Percentiles rank a stretch among this genome's conserved stretches.
Evolutionary conservation across 257 asterid species (phyloP).

Genomic region (Prunella vulgaris): DNA sequence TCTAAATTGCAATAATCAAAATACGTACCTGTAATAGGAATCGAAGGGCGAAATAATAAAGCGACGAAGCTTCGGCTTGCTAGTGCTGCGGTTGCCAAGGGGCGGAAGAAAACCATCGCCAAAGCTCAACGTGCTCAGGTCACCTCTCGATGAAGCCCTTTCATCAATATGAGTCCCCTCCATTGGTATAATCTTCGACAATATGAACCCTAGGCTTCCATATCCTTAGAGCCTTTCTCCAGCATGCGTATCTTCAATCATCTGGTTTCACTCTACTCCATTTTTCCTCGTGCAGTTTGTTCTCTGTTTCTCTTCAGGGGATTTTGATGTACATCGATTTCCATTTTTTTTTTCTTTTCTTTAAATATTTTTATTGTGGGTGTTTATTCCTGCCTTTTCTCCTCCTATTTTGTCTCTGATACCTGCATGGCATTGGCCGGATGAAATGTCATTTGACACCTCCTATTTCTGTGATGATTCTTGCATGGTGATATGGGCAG

Average conservation of each 20-base stretch:
- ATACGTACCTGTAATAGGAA: slow-evolving; percentile 44
- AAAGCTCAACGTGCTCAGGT: slow-evolving; percentile 33
- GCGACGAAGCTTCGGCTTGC: slow-evolving; percentile 34
- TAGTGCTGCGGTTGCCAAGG: slow-evolving; percentile 49
- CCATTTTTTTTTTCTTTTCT: neutral
- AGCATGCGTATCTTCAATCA: neutral
- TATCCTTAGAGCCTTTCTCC: neutral
- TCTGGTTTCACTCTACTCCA: neutral
- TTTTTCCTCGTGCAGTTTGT: neutral
- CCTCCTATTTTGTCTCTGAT: slow-evolving; percentile 10
- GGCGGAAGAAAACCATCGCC: slow-evolving; percentile 55
- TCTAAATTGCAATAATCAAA: neutral
- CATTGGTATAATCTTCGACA: slow-evolving; percentile 17
- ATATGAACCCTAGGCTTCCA: neutral
- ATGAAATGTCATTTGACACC: neutral
- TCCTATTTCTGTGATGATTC: neutral
- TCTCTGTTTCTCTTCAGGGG: neutral
- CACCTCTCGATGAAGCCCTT: slow-evolving; percentile 30
- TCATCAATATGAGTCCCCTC: slow-evolving; percentile 33
- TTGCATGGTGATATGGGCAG: neutral
- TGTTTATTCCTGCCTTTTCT: neutral
- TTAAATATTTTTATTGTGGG: neutral
- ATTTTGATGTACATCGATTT: neutral
- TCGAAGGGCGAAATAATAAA: slow-evolving; percentile 54
- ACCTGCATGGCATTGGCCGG: neutral